Evolutionary conservation across 805 yeast species (phyloP), one percentile per base, ranked within the genome.

Genomic region (Priceomyces haplophilus): DNA sequence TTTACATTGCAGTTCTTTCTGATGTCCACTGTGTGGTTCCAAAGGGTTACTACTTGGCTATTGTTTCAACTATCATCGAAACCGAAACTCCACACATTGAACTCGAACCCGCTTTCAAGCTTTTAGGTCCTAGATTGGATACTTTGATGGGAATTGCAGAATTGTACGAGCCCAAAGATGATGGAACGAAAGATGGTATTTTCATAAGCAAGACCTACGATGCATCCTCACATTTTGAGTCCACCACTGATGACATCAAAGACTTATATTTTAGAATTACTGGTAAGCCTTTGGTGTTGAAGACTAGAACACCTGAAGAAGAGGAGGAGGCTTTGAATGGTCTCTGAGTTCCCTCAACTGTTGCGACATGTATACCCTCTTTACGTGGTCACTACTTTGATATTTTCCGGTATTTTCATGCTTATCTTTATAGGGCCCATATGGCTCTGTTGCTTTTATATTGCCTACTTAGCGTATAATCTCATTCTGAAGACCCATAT

Each of bases 181-280:
- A 88, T 60, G 99, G 99, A 8, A 71, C 83, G 13, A 71, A 76
- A 47, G 90, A 85, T 62, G 80, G 84, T 44, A 80, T 93, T 38
- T 93, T 68, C 66, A 75, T 93, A 44, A 88, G 97, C 30, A 85
- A 79, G 69, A 85, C 95, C 45, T 93, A 89, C 62, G 99, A 93
- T 62, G 85, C 98, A 1, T 77, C 95, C 7, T 88, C 97, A 7
- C 99, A 93, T 68, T 93, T 93, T 62, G 99, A 93, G 67, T 72
- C 90, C 34, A 86, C 96, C 55, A 93, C 99, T 31, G 98, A 93
- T 62, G 98, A 93, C 64, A 95, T 93, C 54, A 89, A 88, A 67
- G 97, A 91, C 64, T 77, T 93, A 41, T 93, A 93, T 65, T 83
- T 83, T 65, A 80, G 98, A 64, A 83, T 93, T 50, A 86, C 86